Base-by-base conservation (phyloP, 257 asterid species). In the Asclepias syriaca region DNA sequence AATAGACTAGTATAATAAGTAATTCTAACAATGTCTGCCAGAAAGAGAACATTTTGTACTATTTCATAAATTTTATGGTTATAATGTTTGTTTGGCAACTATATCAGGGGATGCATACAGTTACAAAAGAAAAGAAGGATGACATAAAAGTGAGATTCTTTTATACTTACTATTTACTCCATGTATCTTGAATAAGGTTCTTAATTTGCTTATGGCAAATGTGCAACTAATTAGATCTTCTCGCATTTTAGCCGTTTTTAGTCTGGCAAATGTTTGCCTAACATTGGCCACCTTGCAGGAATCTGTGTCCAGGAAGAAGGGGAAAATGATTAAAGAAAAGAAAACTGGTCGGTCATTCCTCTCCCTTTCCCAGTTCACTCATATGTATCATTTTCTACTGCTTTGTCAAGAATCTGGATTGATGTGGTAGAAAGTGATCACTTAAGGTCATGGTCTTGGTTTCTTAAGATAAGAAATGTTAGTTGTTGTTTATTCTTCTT, bases 61-160 rank as follows among this genome's bases (percentile, higher is more conserved):
- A 32, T 39, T 16, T 12, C 15, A 48, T 43, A 46, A 11, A 21
- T 29, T 49, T 19, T 53, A 6, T 29, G 37, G 1, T 22, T 39
- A 43, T 70, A 18, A 54, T 59, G 46, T 40, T 37, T 8, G 9
- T 34, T n/a, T 51, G n/a, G 46, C 56, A 63, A 53, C 70, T 55
- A 77, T 76, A 65, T 74, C 85, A 78, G 87, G 74, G 67, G 75
- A 78, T 67, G 57, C 74, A 69, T 55, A 70, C 75, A 46, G 84
- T 77, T 29, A 74, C 58, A 53, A 70, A 79, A 68, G 70, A 51
- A 75, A 77, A 77, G 78, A 67, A 39, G 58, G 71, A 60, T 69
- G 69, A 78, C 67, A 79, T 74, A 43, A 76, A 81, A 56, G 85
- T 74, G 72, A 69, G 78, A 54, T 29, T 21, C 56, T 12, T 40